Evolutionary conservation across 2,329 filamentous ascomycete species (phyloP), one percentile per base, ranked within the genome.

Genomic region (Rutstroemia sydowiana): DNA sequence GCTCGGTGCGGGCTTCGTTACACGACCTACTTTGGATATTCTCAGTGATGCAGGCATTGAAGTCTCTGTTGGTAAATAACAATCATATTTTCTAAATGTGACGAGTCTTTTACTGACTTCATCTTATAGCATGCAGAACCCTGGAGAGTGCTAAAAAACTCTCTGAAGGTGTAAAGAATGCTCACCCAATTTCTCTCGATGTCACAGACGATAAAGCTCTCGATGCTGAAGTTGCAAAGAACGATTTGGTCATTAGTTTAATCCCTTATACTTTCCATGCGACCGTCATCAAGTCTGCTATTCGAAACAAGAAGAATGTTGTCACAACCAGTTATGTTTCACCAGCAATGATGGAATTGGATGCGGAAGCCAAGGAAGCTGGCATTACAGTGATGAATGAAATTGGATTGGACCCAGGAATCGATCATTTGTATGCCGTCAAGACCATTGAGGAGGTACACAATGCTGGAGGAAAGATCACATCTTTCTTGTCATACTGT

Each of bases 361-460:
- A 96, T 65, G 75, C 83, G 63, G 75, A 85, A 63, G 82, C 79
- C 69, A 95, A 95, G 78, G 87, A 85, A 57, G 92, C 92, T 16
- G 91, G 90, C 56, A 96, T 96, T 68, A 95, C 89, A 10, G 91
- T 96, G 67, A 91, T 96, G 87, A 96, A 97, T 73, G 92, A 97
- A 79, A 95, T 95, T 66, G 89, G 89, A 57, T 42, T 53, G 28
- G 84, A 87, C 69, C 84, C 84, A 26, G 84, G 84, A 66, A 81
- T 89, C 59, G 85, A 89, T 60, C 74, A 77, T 62, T 65, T 85
- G 52, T 87, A 92, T 67, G 91, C 91, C 43, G 81, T 96, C 69
- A 87, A 92, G 75, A 88, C 84, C 52, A 95, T 96, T 63, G 81
- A 86, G 49, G 80, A 89, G 66, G 89, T 95, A n/a, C 91, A 96